phyloP scores from a whole-genome alignment of 208 protist genomes.

The Trypanosoma melophagium region DNA sequence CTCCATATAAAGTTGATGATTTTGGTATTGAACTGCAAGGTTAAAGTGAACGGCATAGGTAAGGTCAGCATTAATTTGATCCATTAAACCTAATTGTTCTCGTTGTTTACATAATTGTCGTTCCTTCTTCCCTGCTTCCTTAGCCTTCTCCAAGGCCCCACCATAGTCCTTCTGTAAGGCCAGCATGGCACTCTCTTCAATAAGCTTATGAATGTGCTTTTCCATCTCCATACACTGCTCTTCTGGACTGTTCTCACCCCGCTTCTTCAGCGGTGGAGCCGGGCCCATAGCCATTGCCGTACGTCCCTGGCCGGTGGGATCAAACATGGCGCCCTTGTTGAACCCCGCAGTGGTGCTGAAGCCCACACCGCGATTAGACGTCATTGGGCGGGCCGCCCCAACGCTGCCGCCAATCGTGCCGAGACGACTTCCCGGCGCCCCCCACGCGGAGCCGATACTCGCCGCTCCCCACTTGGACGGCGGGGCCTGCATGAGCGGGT shows the following conservation, averaged over 20 bases:
- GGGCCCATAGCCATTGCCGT: conserved; percentile 66
- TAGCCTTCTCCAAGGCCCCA: conserved; percentile 94
- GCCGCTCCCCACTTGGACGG: conserved; percentile 77
- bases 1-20: conserved; percentile 93
- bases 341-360: conserved; percentile 57
- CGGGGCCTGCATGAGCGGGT: conserved; percentile 77
- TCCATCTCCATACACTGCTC: conserved; percentile 93
- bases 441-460: conserved; percentile 68
- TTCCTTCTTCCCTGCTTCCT: conserved; percentile 93
- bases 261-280: conserved; percentile 90
- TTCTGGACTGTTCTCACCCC: conserved; percentile 89
- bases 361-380: conserved; percentile 90
- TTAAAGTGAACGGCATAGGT: conserved; percentile 97
- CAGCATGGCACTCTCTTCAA: conserved; percentile 94
- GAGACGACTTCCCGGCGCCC: conserved; percentile 59
- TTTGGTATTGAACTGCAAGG: conserved; percentile 95
- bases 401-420: conserved; percentile 60
- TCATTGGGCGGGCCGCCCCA: conserved; percentile 85
- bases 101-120: conserved; percentile 89
- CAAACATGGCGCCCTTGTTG: conserved; percentile 61
- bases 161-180: conserved; percentile 85
- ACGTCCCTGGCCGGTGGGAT: conserved; percentile 72
- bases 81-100: conserved; percentile 81
- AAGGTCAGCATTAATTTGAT: conserved; percentile 96
- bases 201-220: conserved; percentile 90